Base-by-base conservation (phyloP, 306 rosid genomes). In the Casuarina glauca region DNA sequence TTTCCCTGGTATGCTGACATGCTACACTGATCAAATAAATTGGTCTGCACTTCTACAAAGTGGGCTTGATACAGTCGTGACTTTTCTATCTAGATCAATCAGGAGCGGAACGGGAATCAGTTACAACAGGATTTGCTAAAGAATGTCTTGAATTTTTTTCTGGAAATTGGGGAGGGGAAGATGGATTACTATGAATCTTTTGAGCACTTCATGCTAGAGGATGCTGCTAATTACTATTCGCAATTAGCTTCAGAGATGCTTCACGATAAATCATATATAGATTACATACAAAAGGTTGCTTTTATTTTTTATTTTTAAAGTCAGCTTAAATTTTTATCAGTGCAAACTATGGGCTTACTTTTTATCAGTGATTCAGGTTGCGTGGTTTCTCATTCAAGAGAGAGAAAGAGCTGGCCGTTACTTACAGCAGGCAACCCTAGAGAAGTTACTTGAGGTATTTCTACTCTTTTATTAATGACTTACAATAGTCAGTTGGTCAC, bases 371-470 rank as follows among this genome's bases (percentile, higher is more conserved):
- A 66, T 66, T n/a, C 8, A 66, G 50, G 71, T 66, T 66, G 50
- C 12, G 1, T 17, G 71, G 71, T 66, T 66, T 3, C 42, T 66
- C 26, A 42, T 39, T 3, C 71, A 66, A 17, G 71, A 17, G 71
- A 41, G 46, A 41, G 49, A 66, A 9, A 41, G 35, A 41, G 6
- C 8, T 66, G 5, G 12, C n/a, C 8, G 2, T 2, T 41, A 66
- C 50, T 66, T 41, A 42, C 1, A 42, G 35, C 71, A 17, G 35
- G 35, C 1, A 26, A 39, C 70, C 42, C 49, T 66, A 17, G 50
- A 66, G 26, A 66, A 66, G 0, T 66, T 66, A 41, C 71, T 66
- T 41, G 50, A 66, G 71, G 71, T 17, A 42, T 66, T 66, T 66
- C 15, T 66, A 8, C 42, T 1, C 5, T 42, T 66, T 16, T 16